Evolutionary conservation across 2,329 filamentous ascomycete species (phyloP).

Genomic region (Colletotrichum sp.): DNA sequence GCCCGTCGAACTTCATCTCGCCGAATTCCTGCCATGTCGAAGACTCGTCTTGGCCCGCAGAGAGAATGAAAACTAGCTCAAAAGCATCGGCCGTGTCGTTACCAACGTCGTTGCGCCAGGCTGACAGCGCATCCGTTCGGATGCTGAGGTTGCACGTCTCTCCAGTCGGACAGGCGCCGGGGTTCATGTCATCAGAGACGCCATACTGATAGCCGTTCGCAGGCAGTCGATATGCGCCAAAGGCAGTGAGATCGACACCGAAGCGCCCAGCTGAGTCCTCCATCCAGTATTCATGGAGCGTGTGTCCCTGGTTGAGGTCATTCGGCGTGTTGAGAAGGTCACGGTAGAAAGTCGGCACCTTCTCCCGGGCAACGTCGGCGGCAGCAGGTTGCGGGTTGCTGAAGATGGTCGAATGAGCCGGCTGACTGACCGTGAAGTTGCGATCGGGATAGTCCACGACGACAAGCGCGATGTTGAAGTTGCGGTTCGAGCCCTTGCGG

Average conservation of each 20-base stretch:
- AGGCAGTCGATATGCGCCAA: constrained; percentile 57
- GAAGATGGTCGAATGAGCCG: constrained; percentile 52
- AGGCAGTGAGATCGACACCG: constrained; percentile 57
- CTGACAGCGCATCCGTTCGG: constrained; percentile 51
- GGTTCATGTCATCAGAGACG: constrained; percentile 53
- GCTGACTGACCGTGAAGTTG: constrained; percentile 53
- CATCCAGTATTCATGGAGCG: constrained; percentile 64
- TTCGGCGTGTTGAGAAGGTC: constrained; percentile 55
- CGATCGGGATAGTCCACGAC: constrained; percentile 55
- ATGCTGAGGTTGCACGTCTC: constrained; percentile 51
- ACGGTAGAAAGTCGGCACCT: constrained; percentile 55
- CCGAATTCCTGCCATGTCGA: constrained; percentile 63
- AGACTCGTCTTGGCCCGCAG: constrained; percentile 59
- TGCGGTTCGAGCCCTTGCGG: constrained; percentile 48
- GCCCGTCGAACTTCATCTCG: constrained; percentile 54
- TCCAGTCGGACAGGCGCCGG: constrained; percentile 47
- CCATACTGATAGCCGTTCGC: constrained; percentile 54
- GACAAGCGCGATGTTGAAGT: constrained; percentile 62
- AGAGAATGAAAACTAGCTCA: constrained; percentile 59
- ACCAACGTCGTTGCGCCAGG: constrained; percentile 57
- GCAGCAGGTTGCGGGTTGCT: constrained; percentile 51
- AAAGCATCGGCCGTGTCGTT: constrained; percentile 50
- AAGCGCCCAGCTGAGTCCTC: constrained; percentile 57
- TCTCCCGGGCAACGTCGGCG: constrained; percentile 38
- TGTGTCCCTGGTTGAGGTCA: constrained; percentile 55